Conservation (phyloP, 345 rosid genomes). For the Mallotus nudiflorus region DNA sequence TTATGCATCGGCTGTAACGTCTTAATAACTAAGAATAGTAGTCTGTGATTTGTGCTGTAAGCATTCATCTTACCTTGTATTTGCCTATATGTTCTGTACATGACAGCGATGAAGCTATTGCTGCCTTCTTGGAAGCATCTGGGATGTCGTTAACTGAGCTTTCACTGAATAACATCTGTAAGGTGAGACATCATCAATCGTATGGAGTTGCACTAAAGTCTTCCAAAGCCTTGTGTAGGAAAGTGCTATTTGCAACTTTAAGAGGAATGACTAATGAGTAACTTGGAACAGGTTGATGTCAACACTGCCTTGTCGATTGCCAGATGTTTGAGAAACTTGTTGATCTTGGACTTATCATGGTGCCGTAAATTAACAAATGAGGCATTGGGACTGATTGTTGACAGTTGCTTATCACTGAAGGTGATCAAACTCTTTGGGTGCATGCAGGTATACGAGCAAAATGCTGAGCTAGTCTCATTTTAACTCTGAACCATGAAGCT, state of each 20-base stretch:
- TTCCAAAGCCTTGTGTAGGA: not conserved
- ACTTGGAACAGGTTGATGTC: conserved; percentile 12
- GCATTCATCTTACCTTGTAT: too few species aligned
- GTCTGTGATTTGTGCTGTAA: not conserved
- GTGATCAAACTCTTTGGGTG: conserved; percentile 24
- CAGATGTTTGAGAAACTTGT: conserved; percentile 15
- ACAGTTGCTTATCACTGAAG: conserved; percentile 21
- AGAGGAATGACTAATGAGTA: not conserved
- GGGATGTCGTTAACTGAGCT: conserved; percentile 12
- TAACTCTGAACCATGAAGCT: not conserved
- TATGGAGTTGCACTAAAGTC: not conserved
- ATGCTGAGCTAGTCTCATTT: not conserved
- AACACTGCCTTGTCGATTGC: conserved; percentile 23
- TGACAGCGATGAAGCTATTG: conserved; percentile 27
- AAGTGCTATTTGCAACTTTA: not conserved
- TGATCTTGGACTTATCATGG: conserved; percentile 23
- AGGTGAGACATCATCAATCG: conserved; percentile 5
- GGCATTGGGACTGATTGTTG: conserved; percentile 23
- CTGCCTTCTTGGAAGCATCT: conserved; percentile 28
- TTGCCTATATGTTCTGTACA: not conserved
- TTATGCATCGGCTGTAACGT: not conserved
- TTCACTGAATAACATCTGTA: conserved; percentile 14
- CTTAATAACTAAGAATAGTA: not conserved
- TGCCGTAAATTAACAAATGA: conserved; percentile 24
- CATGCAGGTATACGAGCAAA: conserved; percentile 17